Base-by-base conservation (phyloP, 2,329 filamentous ascomycete genomes). In the Trichophyton schoenleinii region DNA sequence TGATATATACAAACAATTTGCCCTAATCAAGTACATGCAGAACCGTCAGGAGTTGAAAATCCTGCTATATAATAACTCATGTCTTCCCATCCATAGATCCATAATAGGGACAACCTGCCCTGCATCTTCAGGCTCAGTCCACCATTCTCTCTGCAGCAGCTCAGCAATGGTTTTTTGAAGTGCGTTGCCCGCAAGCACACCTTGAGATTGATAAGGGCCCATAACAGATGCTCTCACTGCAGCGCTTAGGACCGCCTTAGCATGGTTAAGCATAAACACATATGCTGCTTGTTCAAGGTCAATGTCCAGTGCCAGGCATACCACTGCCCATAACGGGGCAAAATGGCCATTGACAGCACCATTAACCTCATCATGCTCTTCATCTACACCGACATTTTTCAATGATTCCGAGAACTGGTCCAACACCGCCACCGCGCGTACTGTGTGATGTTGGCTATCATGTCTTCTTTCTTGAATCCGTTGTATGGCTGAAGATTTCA, bases 191-290 rank as follows among this genome's bases (percentile, higher is more conserved):
- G 83, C 83, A 48, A 87, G 72, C 31, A 85, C 72, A 22, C 73
- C 78, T 66, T 87, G 84, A 18, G 82, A 81, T 70, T 85, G 83
- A 70, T 86, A 87, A 0, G 84, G 83, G 0, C 84, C 84, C 79
- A 86, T 80, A 2, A 86, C 83, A 22, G 81, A 81, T 3, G 83
- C 82, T 48, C 84, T 75, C 49, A 87, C 83, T 0, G 80, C 83
- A 2, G 84, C 84, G 65, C 81, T 84, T 13, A 85, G 73, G 3
- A 87, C 77, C 0, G 83, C 82, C 66, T 85, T 83, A 3, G 82
- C 81, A 70, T 87, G 84, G 62, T 83, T 84, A 61, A 86, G 77
- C 61, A 87, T 74, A 67, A 85, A 86, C 1, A 85, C 70, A 68
- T 87, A 86, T 0, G 80, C 79, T 1, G 82, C 73, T 52, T 84